Conservation (phyloP, 208 protist genomes). For the Acanthamoeba castellanii region DNA sequence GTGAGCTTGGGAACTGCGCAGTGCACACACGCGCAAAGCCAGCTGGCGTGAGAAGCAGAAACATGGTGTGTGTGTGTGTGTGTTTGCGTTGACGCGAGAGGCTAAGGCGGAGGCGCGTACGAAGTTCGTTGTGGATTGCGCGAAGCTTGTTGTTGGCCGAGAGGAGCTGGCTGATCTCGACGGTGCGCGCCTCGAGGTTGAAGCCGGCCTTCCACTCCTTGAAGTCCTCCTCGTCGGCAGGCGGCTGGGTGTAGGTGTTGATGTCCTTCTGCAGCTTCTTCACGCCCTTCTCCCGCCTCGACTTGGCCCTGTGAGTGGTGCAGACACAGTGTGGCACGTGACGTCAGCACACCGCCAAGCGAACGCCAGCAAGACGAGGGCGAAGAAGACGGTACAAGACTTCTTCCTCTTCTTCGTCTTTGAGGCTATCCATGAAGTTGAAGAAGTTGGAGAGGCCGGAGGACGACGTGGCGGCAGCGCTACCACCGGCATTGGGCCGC, state of each 20-base stretch:
- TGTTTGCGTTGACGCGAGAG: too few species aligned
- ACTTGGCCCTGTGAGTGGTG: neutral
- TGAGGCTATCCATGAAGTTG: conserved; percentile 58
- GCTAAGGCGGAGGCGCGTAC: conserved; percentile 14
- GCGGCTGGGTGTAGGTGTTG: conserved; percentile 48
- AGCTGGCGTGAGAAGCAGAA: too few species aligned
- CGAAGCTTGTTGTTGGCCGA: conserved; percentile 22
- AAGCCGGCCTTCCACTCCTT: conserved; percentile 10
- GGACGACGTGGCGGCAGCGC: neutral
- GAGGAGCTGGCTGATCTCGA: conserved; percentile 43
- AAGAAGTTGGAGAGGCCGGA: conserved; percentile 52
- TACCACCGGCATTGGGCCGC: neutral
- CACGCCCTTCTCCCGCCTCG: conserved; percentile 18
- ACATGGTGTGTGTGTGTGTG: too few species aligned
- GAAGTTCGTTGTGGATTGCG: conserved; percentile 48
- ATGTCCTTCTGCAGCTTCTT: conserved; percentile 71
- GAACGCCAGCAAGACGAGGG: too few species aligned
- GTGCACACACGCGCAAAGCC: neutral
- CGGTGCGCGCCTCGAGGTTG: conserved; percentile 21
- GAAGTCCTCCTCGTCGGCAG: conserved; percentile 42
- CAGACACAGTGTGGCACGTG: too few species aligned
- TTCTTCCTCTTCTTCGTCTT: conserved; percentile 58
- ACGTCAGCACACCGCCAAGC: too few species aligned
- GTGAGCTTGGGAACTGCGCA: conserved; percentile 17
- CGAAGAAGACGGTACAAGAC: conserved; percentile 47